A percentile compares a stretch with the other conserved stretches of the same genome.
Evolutionary conservation across 2,329 filamentous ascomycete genomes (phyloP).

Genomic region (Botryosphaeria dothidea): DNA sequence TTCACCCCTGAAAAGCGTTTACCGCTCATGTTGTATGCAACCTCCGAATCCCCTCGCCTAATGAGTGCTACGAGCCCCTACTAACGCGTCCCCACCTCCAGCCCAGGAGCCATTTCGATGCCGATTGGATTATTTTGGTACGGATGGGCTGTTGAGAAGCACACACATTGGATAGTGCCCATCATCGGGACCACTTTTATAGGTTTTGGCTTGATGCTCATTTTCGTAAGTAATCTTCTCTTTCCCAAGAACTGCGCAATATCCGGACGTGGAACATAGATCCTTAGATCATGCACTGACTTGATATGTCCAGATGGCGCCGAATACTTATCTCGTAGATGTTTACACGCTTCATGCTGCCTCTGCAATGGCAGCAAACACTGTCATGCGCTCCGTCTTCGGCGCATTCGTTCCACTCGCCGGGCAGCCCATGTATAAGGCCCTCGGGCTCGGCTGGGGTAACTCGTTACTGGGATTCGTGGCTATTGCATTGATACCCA

Average conservation of each 20-base stretch:
- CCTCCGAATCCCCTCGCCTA: too few relatives aligned
- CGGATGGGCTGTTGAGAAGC: slow-evolving; percentile 36
- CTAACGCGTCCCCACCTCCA: too few relatives aligned
- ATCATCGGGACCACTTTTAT: slow-evolving; percentile 35
- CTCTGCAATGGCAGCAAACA: slow-evolving; percentile 44
- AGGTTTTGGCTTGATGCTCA: slow-evolving; percentile 37
- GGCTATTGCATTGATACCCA: slow-evolving; percentile 29
- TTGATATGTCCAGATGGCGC: slow-evolving; percentile 31
- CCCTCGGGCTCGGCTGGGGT: slow-evolving; percentile 42
- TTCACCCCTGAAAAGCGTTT: slow-evolving; percentile 39
- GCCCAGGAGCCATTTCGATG: slow-evolving; percentile 32
- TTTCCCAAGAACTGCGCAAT: slow-evolving; percentile 19
- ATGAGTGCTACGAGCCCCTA: too few relatives aligned
- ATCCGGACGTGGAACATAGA: not conserved
- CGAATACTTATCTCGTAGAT: slow-evolving; percentile 43
- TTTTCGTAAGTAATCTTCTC: slow-evolving; percentile 31
- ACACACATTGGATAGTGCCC: slow-evolving; percentile 39
- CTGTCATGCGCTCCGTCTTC: slow-evolving; percentile 38
- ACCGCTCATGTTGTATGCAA: slow-evolving; percentile 29
- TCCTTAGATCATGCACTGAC: not conserved
- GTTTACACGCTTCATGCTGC: slow-evolving; percentile 44
- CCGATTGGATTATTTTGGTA: slow-evolving; percentile 41
- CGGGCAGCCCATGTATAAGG: slow-evolving; percentile 40
- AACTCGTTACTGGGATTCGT: slow-evolving; percentile 41
- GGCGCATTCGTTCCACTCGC: slow-evolving; percentile 44